phyloP scores from a whole-genome alignment of 1,284 basidiomycete genomes.

The Melampsora larici-populina region DNA sequence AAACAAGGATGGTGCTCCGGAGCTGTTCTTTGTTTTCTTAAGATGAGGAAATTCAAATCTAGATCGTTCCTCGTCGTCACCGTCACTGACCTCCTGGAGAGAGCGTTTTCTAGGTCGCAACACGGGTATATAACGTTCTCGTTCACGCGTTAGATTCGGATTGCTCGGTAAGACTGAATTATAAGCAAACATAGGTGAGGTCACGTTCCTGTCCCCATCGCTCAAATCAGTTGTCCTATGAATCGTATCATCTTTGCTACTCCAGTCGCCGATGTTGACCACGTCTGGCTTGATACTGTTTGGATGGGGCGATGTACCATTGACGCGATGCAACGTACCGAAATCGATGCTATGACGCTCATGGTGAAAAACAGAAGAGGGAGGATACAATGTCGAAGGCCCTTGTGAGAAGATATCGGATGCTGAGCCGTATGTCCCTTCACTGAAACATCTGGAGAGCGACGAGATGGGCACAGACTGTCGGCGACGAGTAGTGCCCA shows the following conservation, averaged over 20 bases:
- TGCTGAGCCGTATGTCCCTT: background rate
- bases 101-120: background rate
- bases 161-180: background rate
- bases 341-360: background rate
- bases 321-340: background rate
- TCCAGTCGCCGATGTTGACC: background rate
- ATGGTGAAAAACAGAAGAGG: background rate
- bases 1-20: background rate
- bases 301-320: background rate
- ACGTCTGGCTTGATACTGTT: background rate
- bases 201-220: background rate
- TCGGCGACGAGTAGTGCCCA: slow-evolving; percentile 14
- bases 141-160: background rate
- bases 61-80: background rate
- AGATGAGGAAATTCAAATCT: slow-evolving; percentile 1
- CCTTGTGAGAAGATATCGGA: slow-evolving; percentile 3
- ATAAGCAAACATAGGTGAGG: background rate
- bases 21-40: background rate
- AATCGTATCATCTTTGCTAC: background rate
- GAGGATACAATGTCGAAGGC: background rate
- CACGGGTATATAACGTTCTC: background rate
- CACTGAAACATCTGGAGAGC: slow-evolving; percentile 28
- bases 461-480: slow-evolving; percentile 44
- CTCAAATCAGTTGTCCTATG: background rate
- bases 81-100: background rate